Evolutionary conservation across 768 basidiomycete genomes (phyloP), one percentile per base, ranked within the genome.

Genomic region (Chalciporus piperatus): DNA sequence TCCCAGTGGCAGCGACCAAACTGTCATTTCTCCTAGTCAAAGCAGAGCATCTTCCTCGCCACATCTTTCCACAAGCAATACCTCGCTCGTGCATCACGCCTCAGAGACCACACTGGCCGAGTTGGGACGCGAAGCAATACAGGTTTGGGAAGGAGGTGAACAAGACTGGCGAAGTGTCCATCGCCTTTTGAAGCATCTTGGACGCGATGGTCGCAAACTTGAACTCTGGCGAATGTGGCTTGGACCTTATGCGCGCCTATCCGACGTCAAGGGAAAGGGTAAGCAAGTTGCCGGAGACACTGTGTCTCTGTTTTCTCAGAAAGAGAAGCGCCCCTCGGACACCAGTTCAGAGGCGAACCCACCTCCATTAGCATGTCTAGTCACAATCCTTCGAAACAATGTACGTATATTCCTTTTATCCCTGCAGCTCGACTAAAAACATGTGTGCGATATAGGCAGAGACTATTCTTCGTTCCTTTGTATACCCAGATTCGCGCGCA

Each of bases 141-240:
- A 75, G 19, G 71, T 80, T 0, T 92, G 89, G 87, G 60, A 68
- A 32, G 81, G 80, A 9, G 70, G 76, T 45, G 73, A 79, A 28
- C 74, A 67, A 5, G 82, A 89, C 54, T 91, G 88, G 87, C 67
- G 73, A 3, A 71, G 80, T 43, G 82, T 81, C 58, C 79, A 71
- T 47, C 51, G 60, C 13, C 64, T 83, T 32, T 76, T 90, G 75
- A 76, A 70, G 57, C 65, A 61, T 0, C 72, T 83, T 30, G 79
- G 76, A 25, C 72, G 78, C 42, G 90, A 92, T 58, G 89, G 91
- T 7, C 77, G 78, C 51, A 89, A 82, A 64, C 73, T 92, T 14
- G 90, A 92, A 48, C 63, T 89, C 11, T 92, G 91, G 90, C 74
- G 72, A 50, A 61, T 71, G 33, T 92, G 91, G 90, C 75, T 92